Evolutionary conservation across 164 flowering plant species (phyloP), one percentile per base, ranked within the genome.

Genomic region (Santalum album): DNA sequence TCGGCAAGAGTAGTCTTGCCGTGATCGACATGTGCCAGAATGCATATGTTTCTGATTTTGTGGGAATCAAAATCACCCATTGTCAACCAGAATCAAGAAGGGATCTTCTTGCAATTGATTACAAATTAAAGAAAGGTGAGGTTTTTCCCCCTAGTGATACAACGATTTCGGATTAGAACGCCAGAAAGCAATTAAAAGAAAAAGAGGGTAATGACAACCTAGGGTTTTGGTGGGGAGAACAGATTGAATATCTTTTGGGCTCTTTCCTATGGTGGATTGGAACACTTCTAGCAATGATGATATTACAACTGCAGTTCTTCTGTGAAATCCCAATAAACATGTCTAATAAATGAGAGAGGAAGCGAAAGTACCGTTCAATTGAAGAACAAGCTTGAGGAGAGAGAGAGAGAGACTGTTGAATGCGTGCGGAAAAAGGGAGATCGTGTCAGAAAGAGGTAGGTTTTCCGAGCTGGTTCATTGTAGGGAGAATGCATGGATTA

Each of bases 1-100:
- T 89, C 96, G 6, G 95, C 95, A 3, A 89, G 80, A 1, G 96
- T 89, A 3, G 98, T 90, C 55, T 90, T 90, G 16, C 98, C 96
- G 53, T 90, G 98, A 62, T 90, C 98, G 6, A 90, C 98, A 51
- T 90, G 98, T 7, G 98, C 96, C 29, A 90, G 78, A 34, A 90
- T 90, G 64, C 97, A 90, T 20, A 85, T 87, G 62, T 90, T 90
- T 17, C 96, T 65, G 15, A 81, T 70, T 27, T 73, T 79, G 20
- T 35, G 46, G 15, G 62, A 25, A 60, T 79, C 78, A 27, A 40
- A 53, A 54, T 77, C 81, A 15, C 50, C 72, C 80, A 69, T 66
- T 29, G 20, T 34, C 11, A 22, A 20, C 12, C 12, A 10, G 12
- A 18, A 42, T 17, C 19, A 45, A 2, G 34, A 29, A 4, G n/a